Conservation (phyloP, 768 basidiomycete species). For the Mycena pura region DNA sequence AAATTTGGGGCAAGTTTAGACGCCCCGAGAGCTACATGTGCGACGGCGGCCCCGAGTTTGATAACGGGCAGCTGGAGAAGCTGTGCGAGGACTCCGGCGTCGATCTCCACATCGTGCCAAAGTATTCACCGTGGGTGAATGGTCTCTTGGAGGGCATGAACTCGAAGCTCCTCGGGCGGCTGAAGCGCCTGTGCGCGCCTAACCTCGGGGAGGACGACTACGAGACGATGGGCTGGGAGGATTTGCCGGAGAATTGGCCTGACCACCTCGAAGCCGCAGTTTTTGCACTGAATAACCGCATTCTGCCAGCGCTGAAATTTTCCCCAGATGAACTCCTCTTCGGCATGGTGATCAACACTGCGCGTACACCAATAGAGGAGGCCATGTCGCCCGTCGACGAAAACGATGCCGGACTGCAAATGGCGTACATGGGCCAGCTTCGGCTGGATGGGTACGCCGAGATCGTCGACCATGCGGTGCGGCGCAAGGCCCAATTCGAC, state of each 20-base stretch:
- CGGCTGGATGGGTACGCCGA: slow-evolving; percentile 25
- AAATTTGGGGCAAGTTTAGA: not conserved
- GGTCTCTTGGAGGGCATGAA: slow-evolving; percentile 38
- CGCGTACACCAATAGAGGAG: not conserved
- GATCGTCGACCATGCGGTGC: slow-evolving; percentile 20
- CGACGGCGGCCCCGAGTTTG: slow-evolving; percentile 4
- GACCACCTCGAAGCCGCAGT: slow-evolving; percentile 31
- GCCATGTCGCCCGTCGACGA: not conserved
- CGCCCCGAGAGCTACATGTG: not conserved
- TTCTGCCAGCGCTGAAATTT: not conserved
- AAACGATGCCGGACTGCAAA: slow-evolving; percentile 18
- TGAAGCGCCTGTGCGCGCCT: slow-evolving; percentile 31
- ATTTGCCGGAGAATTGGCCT: slow-evolving; percentile 31
- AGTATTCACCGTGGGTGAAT: slow-evolving; percentile 40
- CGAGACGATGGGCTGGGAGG: slow-evolving; percentile 1
- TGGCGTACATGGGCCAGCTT: slow-evolving; percentile 30
- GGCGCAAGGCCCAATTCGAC: slow-evolving; percentile 30
- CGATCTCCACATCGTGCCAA: slow-evolving; percentile 10
- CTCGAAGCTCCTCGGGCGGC: slow-evolving; percentile 19
- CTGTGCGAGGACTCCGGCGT: not conserved
- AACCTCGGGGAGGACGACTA: slow-evolving; percentile 26
- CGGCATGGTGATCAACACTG: not conserved
- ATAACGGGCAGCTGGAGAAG: not conserved
- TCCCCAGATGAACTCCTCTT: slow-evolving; percentile 6
- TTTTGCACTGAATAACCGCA: not conserved